A percentile compares a stretch with the other conserved stretches of the same genome.
Conservation (phyloP, 257 asterid genomes). For the Ehretia macrophylla region DNA sequence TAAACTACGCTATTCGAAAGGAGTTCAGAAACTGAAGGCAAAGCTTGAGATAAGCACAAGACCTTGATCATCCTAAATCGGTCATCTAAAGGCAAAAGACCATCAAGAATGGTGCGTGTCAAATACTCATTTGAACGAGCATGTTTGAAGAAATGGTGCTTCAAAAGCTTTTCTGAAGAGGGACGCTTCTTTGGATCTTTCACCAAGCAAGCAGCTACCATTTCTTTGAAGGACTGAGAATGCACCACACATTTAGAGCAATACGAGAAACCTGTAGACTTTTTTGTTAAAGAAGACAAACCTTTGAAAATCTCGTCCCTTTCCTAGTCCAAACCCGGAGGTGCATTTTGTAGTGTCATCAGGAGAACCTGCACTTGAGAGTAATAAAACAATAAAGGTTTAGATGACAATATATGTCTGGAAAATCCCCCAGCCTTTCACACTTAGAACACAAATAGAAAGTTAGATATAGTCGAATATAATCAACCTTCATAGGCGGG, state of each 20-base stretch:
- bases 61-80: conserved; percentile 98
- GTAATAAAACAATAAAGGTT: neutral
- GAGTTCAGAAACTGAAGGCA: conserved; percentile 19
- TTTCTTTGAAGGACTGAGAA: conserved; percentile 86
- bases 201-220: conserved; percentile 97
- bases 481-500: no score
- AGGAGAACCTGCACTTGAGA: conserved; percentile 80
- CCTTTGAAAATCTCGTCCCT: conserved; percentile 98
- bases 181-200: conserved; percentile 99
- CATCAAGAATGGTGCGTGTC: conserved; percentile 66
- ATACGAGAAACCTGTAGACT: conserved; percentile 17
- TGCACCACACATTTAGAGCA: conserved; percentile 25
- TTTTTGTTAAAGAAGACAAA: conserved; percentile 30
- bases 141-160: conserved; percentile 83
- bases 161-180: conserved; percentile 88
- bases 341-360: conserved; percentile 99
- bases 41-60: conserved; percentile 40
- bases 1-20: conserved; percentile 13
- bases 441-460: no score
- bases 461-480: no score
- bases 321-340: conserved; percentile 98
- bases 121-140: conserved; percentile 66
- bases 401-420: no score
- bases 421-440: no score
- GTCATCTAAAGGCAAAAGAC: conserved; percentile 85